Base-by-base conservation (phyloP, 2,329 filamentous ascomycete species). In the Cephalotrichum gorgonifer region DNA sequence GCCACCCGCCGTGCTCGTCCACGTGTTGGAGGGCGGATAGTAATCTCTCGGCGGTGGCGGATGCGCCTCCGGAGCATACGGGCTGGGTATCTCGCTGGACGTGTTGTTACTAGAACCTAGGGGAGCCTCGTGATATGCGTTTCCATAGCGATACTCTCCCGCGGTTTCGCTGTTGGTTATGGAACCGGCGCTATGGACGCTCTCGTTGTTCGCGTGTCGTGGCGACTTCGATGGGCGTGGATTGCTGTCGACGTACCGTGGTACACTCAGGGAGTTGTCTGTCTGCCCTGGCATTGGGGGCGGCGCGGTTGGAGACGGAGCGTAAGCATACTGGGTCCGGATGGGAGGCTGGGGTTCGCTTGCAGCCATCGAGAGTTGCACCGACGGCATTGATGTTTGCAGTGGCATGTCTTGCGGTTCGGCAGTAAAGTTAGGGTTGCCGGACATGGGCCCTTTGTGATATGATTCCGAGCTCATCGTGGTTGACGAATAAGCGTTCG, bases 111-210 rank as follows among this genome's bases (percentile, higher is more conserved):
- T 58, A 53, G 55, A 61, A 53, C 56, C 59, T 11, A 54, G 42
- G 14, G 53, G 44, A 3, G 67, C 63, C 20, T 63, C 56, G 15
- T 61, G 60, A 51, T 70, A 70, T 2, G 64, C 69, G 2, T 75
- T 69, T 3, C 74, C 72, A 54, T 80, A 81, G 47, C 78, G 71
- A 58, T 81, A 81, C 56, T 81, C 77, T 22, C 70, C 66, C 0
- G 74, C 64, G 4, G 69, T 59, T 38, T 78, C 75, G 45, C 70
- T 70, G 57, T 69, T 71, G 31, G 67, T 64, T 28, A 76, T 63
- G 22, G 76, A 75, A 35, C 68, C 65, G 12, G 64, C 62, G 56
- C 71, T 73, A 51, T 76, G 73, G 30, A 78, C 66, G 1, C 76
- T 78, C 46, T 74, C 73, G 53, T 79, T 74, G 58, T 68, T 72